Evolutionary conservation across 1,284 basidiomycete genomes (phyloP).

Genomic region (Ceratobasidium sp.): DNA sequence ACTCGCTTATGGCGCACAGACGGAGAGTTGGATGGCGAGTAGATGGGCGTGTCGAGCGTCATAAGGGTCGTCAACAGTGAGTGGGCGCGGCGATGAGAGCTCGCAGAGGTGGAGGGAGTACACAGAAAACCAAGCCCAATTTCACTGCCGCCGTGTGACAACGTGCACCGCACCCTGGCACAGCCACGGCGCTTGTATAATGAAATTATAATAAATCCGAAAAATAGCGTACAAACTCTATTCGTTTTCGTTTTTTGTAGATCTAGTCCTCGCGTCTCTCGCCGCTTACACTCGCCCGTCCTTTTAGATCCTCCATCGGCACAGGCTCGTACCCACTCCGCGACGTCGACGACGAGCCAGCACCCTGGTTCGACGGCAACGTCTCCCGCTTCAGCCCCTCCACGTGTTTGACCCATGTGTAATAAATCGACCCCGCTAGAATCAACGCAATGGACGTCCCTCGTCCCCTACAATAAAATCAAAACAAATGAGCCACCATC

Average conservation of each 20-base stretch:
- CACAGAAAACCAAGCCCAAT: neutral
- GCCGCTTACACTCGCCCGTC: conserved; percentile 6
- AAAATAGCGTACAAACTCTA: conserved; percentile 6
- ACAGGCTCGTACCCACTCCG: conserved; percentile 62
- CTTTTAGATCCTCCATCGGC: conserved; percentile 66
- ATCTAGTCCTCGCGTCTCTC: conserved; percentile 23
- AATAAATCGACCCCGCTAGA: conserved; percentile 82
- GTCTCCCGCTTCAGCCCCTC: conserved; percentile 61
- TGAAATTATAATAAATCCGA: conserved; percentile 7
- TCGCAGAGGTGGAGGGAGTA: neutral
- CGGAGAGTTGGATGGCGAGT: neutral
- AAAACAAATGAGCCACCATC: conserved; percentile 22
- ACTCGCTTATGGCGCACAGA: conserved; percentile 31
- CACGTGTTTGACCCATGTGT: conserved; percentile 86
- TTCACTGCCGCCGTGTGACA: conserved; percentile 33
- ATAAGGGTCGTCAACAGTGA: conserved; percentile 6
- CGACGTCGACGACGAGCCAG: neutral
- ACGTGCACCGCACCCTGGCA: conserved; percentile 15
- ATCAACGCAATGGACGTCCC: conserved; percentile 83
- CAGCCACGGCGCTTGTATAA: neutral
- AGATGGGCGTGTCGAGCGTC: conserved; percentile 25
- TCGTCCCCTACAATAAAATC: conserved; percentile 71
- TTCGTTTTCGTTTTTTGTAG: neutral
- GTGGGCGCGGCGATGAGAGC: no score
- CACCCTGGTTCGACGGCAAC: conserved; percentile 24